phyloP scores from a whole-genome alignment of 139 green algal genomes.

The Chlorella ohadii region DNA sequence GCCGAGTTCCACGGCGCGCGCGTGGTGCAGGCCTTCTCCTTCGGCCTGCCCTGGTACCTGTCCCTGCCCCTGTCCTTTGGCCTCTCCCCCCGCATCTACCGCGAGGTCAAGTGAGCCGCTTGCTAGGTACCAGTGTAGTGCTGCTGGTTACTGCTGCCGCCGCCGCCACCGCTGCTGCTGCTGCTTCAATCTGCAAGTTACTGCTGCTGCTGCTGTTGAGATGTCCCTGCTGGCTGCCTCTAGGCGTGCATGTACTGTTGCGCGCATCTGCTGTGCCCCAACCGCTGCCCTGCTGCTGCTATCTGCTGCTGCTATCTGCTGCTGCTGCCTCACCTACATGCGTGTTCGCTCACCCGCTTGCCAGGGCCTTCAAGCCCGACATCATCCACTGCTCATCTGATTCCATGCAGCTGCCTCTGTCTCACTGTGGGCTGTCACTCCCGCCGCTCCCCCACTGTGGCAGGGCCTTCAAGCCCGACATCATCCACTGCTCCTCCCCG shows the following conservation, averaged over 20 bases:
- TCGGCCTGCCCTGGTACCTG: conserved; percentile 58
- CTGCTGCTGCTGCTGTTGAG: no score
- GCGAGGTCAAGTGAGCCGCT: conserved; percentile 48
- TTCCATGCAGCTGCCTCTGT: no score
- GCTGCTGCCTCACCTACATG: no score
- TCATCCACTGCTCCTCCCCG: conserved; percentile 52
- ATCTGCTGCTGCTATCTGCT: no score
- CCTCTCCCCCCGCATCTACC: conserved; percentile 62
- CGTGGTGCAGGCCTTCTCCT: conserved; percentile 43
- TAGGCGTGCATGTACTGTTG: no score
- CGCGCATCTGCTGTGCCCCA: no score
- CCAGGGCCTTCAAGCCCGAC: conserved; percentile 50
- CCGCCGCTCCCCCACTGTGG: not conserved
- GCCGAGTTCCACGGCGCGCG: conserved; percentile 41
- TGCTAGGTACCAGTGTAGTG: no score
- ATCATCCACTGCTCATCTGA: no score
- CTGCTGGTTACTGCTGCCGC: not conserved
- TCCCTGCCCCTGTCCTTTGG: conserved; percentile 54
- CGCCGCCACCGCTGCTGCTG: not conserved
- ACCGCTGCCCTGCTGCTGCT: no score
- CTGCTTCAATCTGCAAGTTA: no score
- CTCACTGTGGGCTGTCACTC: no score
- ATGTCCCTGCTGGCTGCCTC: no score
- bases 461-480: conserved; percentile 50
- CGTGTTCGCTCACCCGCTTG: not conserved